Evolutionary conservation across 1,284 basidiomycete genomes (phyloP).

Genomic region (Sparassis latifolia): DNA sequence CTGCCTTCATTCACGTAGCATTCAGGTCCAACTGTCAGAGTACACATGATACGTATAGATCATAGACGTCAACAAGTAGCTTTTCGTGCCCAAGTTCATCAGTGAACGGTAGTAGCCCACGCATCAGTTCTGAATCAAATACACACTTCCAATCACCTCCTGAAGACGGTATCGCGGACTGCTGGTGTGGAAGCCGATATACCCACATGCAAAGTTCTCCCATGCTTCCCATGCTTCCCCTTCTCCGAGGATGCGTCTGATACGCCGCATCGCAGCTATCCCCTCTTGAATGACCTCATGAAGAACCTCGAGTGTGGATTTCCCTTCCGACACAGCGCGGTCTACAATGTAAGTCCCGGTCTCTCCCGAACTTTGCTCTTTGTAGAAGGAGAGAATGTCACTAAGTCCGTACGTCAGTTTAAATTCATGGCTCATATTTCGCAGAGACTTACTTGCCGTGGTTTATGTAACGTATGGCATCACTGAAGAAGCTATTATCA

Average conservation of each 20-base stretch:
- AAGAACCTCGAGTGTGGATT: neutral
- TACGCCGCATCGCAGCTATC: neutral
- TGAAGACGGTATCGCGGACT: constrained; percentile 3
- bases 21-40: too few species aligned
- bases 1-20: too few species aligned
- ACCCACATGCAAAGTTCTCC: constrained; percentile 3
- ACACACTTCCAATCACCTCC: neutral
- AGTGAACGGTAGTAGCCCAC: too few species aligned
- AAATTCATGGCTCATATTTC: neutral
- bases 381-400: constrained; percentile 14
- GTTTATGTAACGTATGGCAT: constrained; percentile 7
- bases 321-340: constrained; percentile 3
- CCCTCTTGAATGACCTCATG: neutral
- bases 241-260: neutral
- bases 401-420: constrained; percentile 3
- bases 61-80: too few species aligned
- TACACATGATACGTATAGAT: too few species aligned
- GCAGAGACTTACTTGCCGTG: constrained; percentile 7
- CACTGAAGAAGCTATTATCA: neutral
- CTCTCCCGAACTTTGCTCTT: constrained; percentile 10
- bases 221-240: constrained; percentile 1
- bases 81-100: too few species aligned
- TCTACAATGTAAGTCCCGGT: constrained; percentile 10
- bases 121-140: neutral
- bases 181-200: constrained; percentile 2